Evolutionary conservation across 2,329 filamentous ascomycete species (phyloP), one percentile per base, ranked within the genome.

Genomic region (Mollisia scopiformis): DNA sequence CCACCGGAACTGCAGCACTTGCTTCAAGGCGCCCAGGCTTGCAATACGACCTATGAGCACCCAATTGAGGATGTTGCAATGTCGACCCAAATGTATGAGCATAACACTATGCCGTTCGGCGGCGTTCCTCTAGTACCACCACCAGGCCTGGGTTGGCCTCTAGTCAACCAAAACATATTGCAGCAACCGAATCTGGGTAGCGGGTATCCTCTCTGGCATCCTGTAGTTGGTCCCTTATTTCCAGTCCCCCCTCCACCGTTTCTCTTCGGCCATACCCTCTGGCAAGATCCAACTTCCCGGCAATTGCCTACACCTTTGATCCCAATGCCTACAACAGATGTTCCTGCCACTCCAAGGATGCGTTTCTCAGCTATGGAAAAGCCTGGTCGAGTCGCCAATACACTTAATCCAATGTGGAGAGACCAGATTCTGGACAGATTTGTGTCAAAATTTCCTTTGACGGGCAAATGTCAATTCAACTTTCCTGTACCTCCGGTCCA

Each of bases 391-490:
- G 62, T 58, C 23, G 69, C 70, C 6, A 53, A 64, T 21, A 58
- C 57, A 4, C 62, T 72, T 50, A 59, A 68, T 37, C 52, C 55
- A 23, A 56, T 51, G n/a, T 66, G 69, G 66, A 66, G 63, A n/a
- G 47, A 63, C 23, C 62, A 57, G 21, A 51, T 72, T 30, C 50
- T 74, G 37, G 59, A 67, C 21, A 61, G 63, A 6, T 73, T 73
- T 41, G 62, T 51, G 3, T 63, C 62, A 28, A 73, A 70, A 31
- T 74, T 72, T 62, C 73, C 73, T 33, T 56, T 69, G 55, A 74
- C 73, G 28, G 73, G 73, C 50, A 66, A 62, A n/a, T 16, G 43
- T 23, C 43, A 47, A 16, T 25, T 23, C 2, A 27, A 28, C 23
- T 54, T 58, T 46, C 21, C 54, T 25, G 46, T 35, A 23, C 59